These are phyloP conservation scores for Aspergillus biplanus DNA, from an alignment of 495 filamentous ascomycete species.

Conservation along the genomic window DNA sequence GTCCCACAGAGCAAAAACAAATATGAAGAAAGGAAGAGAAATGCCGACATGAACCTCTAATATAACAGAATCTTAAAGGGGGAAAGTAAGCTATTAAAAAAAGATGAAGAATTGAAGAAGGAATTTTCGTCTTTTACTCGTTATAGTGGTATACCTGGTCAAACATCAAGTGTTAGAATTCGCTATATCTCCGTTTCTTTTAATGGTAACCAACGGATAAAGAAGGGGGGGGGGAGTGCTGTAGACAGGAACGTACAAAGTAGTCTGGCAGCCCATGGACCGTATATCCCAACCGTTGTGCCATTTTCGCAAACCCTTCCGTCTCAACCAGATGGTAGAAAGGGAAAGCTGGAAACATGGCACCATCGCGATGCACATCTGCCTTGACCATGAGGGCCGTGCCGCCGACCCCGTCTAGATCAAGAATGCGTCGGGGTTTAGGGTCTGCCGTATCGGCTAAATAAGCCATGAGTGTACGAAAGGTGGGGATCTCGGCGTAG, in stretches of 20 bases:
- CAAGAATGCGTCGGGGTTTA: slow-evolving; percentile 63
- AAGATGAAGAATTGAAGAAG: neutral
- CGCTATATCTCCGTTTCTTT: too few species aligned
- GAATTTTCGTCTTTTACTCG: slow-evolving; percentile 56
- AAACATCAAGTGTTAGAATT: slow-evolving; percentile 5
- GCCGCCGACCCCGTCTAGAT: slow-evolving; percentile 90
- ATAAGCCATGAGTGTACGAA: slow-evolving; percentile 89
- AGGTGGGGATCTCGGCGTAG: slow-evolving; percentile 90
- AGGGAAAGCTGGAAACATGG: slow-evolving; percentile 96
- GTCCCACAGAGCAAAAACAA: neutral
- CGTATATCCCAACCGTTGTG: slow-evolving; percentile 79
- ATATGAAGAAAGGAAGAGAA: neutral
- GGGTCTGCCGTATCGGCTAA: slow-evolving; percentile 59
- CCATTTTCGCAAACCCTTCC: slow-evolving; percentile 98
- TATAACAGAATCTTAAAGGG: slow-evolving; percentile 1
- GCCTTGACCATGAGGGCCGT: slow-evolving; percentile 95
- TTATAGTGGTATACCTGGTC: slow-evolving; percentile 86
- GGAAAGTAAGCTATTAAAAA: neutral
- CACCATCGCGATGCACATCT: slow-evolving; percentile 94
- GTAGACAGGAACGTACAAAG: slow-evolving; percentile 64
- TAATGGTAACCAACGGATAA: too few species aligned
- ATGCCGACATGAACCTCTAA: slow-evolving; percentile 4
- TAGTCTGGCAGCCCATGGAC: slow-evolving; percentile 91
- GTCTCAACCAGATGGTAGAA: slow-evolving; percentile 98
- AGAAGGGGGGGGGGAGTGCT: too few species aligned